Percentiles rank a stretch among this genome's conserved stretches.
Evolutionary conservation across 805 yeast species (phyloP).

Genomic region (Saccharomyces cerevisiae): DNA sequence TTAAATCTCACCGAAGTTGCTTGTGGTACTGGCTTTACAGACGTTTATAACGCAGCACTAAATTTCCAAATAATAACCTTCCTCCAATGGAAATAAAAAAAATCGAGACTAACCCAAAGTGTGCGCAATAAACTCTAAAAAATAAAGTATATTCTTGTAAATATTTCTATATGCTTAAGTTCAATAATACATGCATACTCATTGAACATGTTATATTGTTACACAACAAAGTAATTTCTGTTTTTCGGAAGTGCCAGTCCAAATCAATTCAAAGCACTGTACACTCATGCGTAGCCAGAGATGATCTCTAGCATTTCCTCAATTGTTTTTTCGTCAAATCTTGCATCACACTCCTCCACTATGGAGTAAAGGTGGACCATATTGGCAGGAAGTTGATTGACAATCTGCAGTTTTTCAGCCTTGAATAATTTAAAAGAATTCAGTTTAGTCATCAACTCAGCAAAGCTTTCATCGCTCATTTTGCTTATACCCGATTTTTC

Average conservation of each 20-base stretch:
- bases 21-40: not conserved
- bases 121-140: not conserved
- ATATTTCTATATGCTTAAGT: not conserved
- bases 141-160: not conserved
- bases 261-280: not conserved
- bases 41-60: not conserved
- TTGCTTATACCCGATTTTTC: constrained; percentile 21
- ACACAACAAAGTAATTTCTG: not conserved
- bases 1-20: not conserved
- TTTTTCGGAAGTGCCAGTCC: not conserved
- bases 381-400: constrained; percentile 72
- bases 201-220: not conserved
- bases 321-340: constrained; percentile 65
- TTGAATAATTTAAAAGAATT: constrained; percentile 54
- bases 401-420: constrained; percentile 75
- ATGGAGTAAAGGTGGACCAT: constrained; percentile 71
- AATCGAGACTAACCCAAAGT: not conserved
- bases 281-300: constrained; percentile 27
- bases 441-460: constrained; percentile 24
- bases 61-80: not conserved
- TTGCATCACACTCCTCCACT: constrained; percentile 85
- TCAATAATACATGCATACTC: not conserved
- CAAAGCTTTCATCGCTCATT: constrained; percentile 25
- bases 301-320: constrained; percentile 51
- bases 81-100: not conserved